Base-by-base conservation (phyloP, 1,284 basidiomycete genomes). In the Phylloboletellus chloephorus region DNA sequence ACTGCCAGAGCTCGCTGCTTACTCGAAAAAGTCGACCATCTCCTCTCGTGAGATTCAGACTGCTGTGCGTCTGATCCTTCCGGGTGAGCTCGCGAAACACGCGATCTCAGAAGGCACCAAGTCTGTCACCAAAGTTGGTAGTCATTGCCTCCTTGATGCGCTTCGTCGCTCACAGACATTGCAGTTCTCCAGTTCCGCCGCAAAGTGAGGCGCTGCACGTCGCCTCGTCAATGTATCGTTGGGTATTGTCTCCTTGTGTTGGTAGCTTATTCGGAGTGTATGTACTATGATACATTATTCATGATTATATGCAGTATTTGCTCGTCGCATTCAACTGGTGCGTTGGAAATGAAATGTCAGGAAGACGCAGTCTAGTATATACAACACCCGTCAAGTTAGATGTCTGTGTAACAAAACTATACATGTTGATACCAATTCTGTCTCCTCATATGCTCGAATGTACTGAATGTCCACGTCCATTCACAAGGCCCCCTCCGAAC, bases 1-100 rank as follows among this genome's bases (percentile, higher is more conserved):
- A 1, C 5, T 8, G 34, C 10, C 72, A 77, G 75, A 85, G 65
- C 78, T 88, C 51, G 84, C 84, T 17, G 72, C 77, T 2, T 87
- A 88, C 72, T 85, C 82, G 56, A 84, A 85, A 73, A 83, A 84
- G 68, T 82, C 82, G 7, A 88, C 84, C 38, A 87, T 88, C 66
- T 86, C 84, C 40, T 86, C 83, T 32, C 81, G 84, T 49, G 83
- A 88, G 65, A 87, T 88, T 59, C 83, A 87, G 63, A 87, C 84
- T 3, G 69, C 84, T n/a, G 83, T 86, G 40, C 81, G 84, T 52
- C 72, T 88, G 36, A 86, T 88, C 65, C 78, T 88, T 28, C 84
- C 84, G 33, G 80, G 79, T 54, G 81, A 81, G 54, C 67, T 78
- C 13, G 73, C 75, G 26, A 79, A 80, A 65, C 77, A 77, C 49